Evolutionary conservation across 1,284 basidiomycete genomes (phyloP).

Genomic region (Psilocybe mexicana): DNA sequence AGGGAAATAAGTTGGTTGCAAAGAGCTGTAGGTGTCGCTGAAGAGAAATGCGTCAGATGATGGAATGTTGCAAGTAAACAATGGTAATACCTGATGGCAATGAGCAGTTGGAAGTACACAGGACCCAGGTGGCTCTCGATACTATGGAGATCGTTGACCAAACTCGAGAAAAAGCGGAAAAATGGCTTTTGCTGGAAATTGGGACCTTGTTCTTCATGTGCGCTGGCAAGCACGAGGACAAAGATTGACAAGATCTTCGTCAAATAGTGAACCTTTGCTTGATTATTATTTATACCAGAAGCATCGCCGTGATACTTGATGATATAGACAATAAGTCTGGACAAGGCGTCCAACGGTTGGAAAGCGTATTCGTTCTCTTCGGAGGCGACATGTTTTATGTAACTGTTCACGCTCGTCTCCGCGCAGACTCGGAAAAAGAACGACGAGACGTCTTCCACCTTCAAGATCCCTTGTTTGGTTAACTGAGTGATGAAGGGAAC

Average conservation of each 20-base stretch:
- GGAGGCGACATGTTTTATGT: constrained; percentile 81
- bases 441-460: constrained; percentile 94
- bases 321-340: constrained; percentile 94
- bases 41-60: constrained; percentile 12
- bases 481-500: constrained; percentile 97
- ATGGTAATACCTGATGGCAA: constrained; percentile 76
- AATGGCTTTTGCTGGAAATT: constrained; percentile 98
- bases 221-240: constrained; percentile 92
- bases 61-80: constrained; percentile 3
- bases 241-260: constrained; percentile 98
- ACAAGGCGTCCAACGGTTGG: constrained; percentile 94
- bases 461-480: constrained; percentile 95
- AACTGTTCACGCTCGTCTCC: constrained; percentile 91
- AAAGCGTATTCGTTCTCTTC: constrained; percentile 82
- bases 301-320: constrained; percentile 99
- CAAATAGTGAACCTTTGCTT: constrained; percentile 94
- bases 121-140: constrained; percentile 84
- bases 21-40: constrained; percentile 94
- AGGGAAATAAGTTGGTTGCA: constrained; percentile 97
- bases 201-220: constrained; percentile 91
- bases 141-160: constrained; percentile 88
- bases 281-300: constrained; percentile 84
- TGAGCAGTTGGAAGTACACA: constrained; percentile 88
- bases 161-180: constrained; percentile 97
- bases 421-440: constrained; percentile 99